Conservation (phyloP, 2,329 filamentous ascomycete species). For the Fusarium humuli region DNA sequence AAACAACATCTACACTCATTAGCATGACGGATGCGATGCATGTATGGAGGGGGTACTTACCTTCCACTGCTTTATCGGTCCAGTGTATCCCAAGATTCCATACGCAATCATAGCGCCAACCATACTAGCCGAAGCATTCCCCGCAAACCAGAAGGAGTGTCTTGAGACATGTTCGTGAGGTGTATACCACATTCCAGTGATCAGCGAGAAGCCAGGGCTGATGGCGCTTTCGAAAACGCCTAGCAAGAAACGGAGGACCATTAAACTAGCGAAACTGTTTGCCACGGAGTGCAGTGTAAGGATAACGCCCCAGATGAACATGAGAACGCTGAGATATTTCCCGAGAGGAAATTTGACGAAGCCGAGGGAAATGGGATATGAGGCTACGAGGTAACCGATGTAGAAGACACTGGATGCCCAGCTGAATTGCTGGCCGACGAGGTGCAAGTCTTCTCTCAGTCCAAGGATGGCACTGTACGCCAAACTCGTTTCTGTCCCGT, state of each 20-base stretch:
- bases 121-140: slow-evolving; percentile 16
- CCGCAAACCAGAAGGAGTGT: slow-evolving; percentile 20
- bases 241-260: slow-evolving; percentile 8
- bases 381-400: slow-evolving; percentile 21
- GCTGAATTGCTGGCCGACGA: slow-evolving; percentile 16
- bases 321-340: slow-evolving; percentile 13
- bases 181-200: slow-evolving; percentile 24
- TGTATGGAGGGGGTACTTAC: rapidly evolving
- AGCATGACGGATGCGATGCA: rapidly evolving
- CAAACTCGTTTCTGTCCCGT: slow-evolving; percentile 4
- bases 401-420: slow-evolving; percentile 21
- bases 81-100: neutral
- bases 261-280: slow-evolving; percentile 1
- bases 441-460: slow-evolving; percentile 7
- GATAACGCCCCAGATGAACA: slow-evolving; percentile 15
- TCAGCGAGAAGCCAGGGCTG: slow-evolving; percentile 5
- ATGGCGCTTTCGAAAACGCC: slow-evolving; percentile 21
- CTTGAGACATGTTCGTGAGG: slow-evolving; percentile 10
- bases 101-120: slow-evolving; percentile 21
- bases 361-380: slow-evolving; percentile 16
- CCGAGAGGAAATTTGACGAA: slow-evolving; percentile 24
- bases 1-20: neutral
- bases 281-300: slow-evolving; percentile 9
- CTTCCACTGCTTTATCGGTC: slow-evolving; percentile 10
- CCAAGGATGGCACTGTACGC: slow-evolving; percentile 18